Conservation (phyloP, 768 basidiomycete species). For the Collybia mongolica region DNA sequence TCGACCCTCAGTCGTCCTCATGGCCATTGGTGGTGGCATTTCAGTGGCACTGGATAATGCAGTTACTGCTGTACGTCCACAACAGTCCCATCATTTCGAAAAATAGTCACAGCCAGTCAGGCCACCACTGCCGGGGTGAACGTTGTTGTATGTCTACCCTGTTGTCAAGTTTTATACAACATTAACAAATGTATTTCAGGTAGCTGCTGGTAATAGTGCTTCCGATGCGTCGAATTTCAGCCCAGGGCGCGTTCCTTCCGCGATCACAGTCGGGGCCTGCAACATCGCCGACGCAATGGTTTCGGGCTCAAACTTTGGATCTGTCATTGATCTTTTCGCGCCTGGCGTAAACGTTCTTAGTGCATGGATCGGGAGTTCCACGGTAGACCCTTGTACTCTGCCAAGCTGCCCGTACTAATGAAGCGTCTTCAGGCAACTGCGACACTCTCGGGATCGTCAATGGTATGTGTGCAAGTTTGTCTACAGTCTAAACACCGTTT, state of each 20-base stretch:
- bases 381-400: neutral
- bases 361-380: slow-evolving; percentile 13
- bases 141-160: neutral
- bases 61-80: slow-evolving; percentile 11
- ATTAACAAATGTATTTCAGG: slow-evolving; percentile 9
- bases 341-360: slow-evolving; percentile 13
- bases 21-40: slow-evolving; percentile 18
- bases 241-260: slow-evolving; percentile 9
- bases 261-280: slow-evolving; percentile 11
- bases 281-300: slow-evolving; percentile 8
- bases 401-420: too few species aligned
- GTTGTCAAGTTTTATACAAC: slow-evolving; percentile 1
- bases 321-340: slow-evolving; percentile 12
- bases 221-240: slow-evolving; percentile 9
- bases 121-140: too few species aligned
- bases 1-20: slow-evolving; percentile 17
- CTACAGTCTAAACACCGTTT: neutral
- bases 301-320: slow-evolving; percentile 10
- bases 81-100: too few species aligned
- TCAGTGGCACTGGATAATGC: slow-evolving; percentile 16
- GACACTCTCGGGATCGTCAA: slow-evolving; percentile 5
- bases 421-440: slow-evolving; percentile 4
- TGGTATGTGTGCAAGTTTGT: neutral
- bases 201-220: slow-evolving; percentile 12
- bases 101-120: too few species aligned